These are phyloP conservation scores for Strobilomyces confusus DNA, from an alignment of 768 basidiomycete genomes.

Conservation along the genomic window DNA sequence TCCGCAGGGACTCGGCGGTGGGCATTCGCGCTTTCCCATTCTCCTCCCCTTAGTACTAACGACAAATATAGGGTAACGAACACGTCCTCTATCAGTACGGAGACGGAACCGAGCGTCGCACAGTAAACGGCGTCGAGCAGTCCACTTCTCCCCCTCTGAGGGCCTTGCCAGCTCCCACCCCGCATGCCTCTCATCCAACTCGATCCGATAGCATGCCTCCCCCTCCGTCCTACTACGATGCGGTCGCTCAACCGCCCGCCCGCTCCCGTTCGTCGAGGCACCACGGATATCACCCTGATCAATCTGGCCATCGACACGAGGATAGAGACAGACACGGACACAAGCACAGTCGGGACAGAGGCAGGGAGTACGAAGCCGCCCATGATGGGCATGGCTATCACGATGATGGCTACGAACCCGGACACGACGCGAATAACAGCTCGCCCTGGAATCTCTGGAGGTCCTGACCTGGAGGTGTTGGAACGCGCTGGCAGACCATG, in stretches of 20 bases:
- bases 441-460: conserved; percentile 14
- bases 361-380: conserved; percentile 1
- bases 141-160: conserved; percentile 11
- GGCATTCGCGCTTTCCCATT: conserved; percentile 20
- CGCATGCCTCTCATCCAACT: conserved; percentile 1
- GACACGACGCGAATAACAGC: conserved; percentile 1
- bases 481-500: neutral
- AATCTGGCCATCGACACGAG: conserved; percentile 9
- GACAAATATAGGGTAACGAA: conserved; percentile 59
- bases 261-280: conserved; percentile 20
- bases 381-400: neutral
- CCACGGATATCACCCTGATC: conserved; percentile 8
- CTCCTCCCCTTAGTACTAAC: neutral
- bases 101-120: conserved; percentile 62
- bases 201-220: neutral
- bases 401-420: conserved; percentile 2
- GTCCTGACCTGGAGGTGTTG: conserved; percentile 2
- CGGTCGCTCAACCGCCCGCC: conserved; percentile 5
- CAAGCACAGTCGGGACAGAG: conserved; percentile 6
- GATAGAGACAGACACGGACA: conserved; percentile 16
- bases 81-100: conserved; percentile 62
- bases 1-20: conserved; percentile 56
- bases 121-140: conserved; percentile 63
- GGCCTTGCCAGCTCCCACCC: conserved; percentile 8
- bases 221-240: conserved; percentile 23